Conservation (phyloP, 2,329 filamentous ascomycete species). For the Metarhizium guizhouense region DNA sequence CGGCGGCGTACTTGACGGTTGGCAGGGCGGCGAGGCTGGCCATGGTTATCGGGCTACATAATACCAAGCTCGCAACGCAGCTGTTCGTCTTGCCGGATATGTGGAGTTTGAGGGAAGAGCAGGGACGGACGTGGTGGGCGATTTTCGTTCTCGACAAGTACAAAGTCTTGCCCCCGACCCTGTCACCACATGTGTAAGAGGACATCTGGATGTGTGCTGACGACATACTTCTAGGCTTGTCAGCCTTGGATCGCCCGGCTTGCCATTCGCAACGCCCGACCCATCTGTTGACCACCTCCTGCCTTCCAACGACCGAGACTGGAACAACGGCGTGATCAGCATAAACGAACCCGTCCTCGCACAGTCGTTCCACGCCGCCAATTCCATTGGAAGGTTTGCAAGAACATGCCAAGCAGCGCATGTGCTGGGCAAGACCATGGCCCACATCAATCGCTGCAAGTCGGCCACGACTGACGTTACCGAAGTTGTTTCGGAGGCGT, state of each 20-base stretch:
- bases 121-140: conserved; percentile 13
- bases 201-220: too few species aligned
- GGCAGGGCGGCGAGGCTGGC: conserved; percentile 11
- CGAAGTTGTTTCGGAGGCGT: background rate
- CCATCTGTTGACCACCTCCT: too few species aligned
- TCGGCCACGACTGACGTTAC: background rate
- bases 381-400: conserved; percentile 2
- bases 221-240: too few species aligned
- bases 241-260: too few species aligned
- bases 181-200: too few species aligned
- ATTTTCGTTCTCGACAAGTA: conserved; percentile 13
- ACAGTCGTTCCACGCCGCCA: too few species aligned
- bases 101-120: conserved; percentile 12
- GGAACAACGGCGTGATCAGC: too few species aligned
- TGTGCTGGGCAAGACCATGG: conserved; percentile 12
- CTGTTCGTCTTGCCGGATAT: conserved; percentile 10
- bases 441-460: conserved; percentile 2
- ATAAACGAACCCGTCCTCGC: too few species aligned
- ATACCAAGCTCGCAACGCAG: conserved; percentile 2
- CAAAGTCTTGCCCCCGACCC: background rate
- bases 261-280: too few species aligned
- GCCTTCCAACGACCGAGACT: too few species aligned
- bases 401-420: conserved; percentile 12
- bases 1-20: conserved; percentile 12
- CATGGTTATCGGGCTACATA: conserved; percentile 1